phyloP scores from a whole-genome alignment of 2,329 filamentous ascomycete species.

The Trichoderma sp. region DNA sequence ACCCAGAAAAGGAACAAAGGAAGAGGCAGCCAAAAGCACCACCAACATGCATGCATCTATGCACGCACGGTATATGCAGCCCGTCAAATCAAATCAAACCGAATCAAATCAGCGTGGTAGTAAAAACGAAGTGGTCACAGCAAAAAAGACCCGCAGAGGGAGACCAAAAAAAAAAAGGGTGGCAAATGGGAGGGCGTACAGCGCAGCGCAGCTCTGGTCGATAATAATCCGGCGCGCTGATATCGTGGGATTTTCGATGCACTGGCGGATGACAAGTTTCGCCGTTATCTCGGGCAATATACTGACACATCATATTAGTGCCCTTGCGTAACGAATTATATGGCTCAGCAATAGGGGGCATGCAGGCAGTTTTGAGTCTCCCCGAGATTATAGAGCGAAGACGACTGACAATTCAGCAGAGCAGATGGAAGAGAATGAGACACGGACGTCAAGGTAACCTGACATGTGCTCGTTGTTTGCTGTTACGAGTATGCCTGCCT shows the following conservation, averaged over 20 bases:
- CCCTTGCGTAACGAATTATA: neutral
- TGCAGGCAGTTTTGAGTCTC: neutral
- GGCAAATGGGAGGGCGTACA: neutral
- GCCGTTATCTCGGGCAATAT: conserved; percentile 17
- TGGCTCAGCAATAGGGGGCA: neutral
- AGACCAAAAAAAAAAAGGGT: neutral
- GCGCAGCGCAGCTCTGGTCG: neutral
- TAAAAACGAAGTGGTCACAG: neutral
- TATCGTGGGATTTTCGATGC: conserved; percentile 9
- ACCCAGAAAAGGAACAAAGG: neutral
- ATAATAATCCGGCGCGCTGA: neutral
- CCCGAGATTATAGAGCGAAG: neutral
- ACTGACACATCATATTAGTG: conserved; percentile 17
- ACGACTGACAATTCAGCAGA: neutral
- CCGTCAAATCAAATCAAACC: neutral
- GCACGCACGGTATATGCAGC: neutral
- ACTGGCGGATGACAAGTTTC: conserved; percentile 4
- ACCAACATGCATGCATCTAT: neutral
- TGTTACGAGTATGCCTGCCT: neutral
- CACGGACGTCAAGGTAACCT: neutral
- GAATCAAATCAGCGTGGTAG: neutral
- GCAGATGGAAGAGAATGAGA: neutral
- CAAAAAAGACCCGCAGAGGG: neutral
- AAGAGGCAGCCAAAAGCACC: conserved; percentile 11
- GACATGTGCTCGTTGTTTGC: neutral